Conservation (phyloP, 2,329 filamentous ascomycete species). For the Aureobasidium zeae region DNA sequence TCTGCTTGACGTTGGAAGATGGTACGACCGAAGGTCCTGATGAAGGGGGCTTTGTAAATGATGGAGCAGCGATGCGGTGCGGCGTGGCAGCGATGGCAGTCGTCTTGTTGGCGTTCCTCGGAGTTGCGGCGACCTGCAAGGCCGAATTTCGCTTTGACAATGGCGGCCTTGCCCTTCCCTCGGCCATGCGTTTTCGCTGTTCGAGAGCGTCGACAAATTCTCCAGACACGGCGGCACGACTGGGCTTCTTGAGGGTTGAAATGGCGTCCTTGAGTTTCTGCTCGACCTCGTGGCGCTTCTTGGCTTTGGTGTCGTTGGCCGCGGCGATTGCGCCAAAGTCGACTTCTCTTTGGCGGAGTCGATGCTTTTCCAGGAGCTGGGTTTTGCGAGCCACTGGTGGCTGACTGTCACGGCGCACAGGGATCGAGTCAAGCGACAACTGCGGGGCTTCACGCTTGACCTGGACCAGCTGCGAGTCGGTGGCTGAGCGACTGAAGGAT, state of each 20-base stretch:
- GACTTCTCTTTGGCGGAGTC: conserved; percentile 40
- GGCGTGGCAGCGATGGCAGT: conserved; percentile 26
- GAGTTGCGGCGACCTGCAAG: conserved; percentile 37
- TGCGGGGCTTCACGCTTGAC: conserved; percentile 49
- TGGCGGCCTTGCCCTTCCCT: conserved; percentile 23
- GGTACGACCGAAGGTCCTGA: conserved; percentile 30
- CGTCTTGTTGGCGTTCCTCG: conserved; percentile 27
- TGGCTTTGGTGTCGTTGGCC: conserved; percentile 48
- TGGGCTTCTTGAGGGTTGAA: conserved; percentile 62
- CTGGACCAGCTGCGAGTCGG: conserved; percentile 44
- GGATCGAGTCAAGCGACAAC: conserved; percentile 41
- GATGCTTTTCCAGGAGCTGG: conserved; percentile 25
- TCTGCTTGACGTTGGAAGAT: conserved; percentile 31
- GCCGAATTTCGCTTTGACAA: conserved; percentile 21
- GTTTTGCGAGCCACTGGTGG: conserved; percentile 5
- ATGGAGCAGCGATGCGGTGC: conserved; percentile 22
- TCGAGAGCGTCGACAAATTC: conserved; percentile 59
- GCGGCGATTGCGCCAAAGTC: conserved; percentile 46
- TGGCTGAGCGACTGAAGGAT: conserved; percentile 60
- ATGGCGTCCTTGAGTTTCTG: conserved; percentile 67
- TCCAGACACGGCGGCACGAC: conserved; percentile 59
- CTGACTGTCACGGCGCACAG: conserved; percentile 20
- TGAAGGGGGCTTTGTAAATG: conserved; percentile 19
- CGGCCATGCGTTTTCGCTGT: conserved; percentile 37
- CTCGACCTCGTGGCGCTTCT: conserved; percentile 57